Percentiles rank a stretch among this genome's conserved stretches.
Conservation (phyloP, 768 basidiomycete species). For the Phanerochaete sordida region DNA sequence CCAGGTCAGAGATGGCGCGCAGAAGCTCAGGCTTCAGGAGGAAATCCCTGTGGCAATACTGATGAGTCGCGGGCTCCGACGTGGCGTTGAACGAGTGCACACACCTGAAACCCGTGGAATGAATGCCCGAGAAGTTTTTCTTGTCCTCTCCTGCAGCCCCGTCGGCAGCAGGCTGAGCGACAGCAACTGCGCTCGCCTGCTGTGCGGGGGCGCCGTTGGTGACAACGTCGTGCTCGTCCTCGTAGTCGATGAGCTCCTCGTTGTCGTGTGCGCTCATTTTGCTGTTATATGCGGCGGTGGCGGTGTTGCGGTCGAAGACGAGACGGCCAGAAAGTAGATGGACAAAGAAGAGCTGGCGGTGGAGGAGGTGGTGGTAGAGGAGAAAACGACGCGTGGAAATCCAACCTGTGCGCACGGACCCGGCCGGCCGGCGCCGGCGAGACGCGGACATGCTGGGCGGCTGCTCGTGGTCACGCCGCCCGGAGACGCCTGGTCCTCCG, state of each 20-base stretch:
- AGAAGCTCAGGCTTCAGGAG: slow-evolving; percentile 95
- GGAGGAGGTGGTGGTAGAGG: slow-evolving; percentile 20
- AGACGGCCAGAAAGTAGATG: slow-evolving; percentile 22
- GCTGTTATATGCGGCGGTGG: slow-evolving; percentile 18
- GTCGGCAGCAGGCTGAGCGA: slow-evolving; percentile 41
- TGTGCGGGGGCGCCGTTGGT: slow-evolving; percentile 51
- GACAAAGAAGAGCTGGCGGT: slow-evolving; percentile 19
- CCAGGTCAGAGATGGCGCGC: slow-evolving; percentile 97
- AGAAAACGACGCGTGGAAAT: slow-evolving; percentile 16
- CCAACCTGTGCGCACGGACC: slow-evolving; percentile 13
- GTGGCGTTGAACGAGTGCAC: slow-evolving; percentile 19
- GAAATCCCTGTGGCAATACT: slow-evolving; percentile 72
- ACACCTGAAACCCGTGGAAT: slow-evolving; percentile 98
- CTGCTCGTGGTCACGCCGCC: neutral
- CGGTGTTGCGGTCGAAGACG: slow-evolving; percentile 27
- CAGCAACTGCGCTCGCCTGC: slow-evolving; percentile 25
- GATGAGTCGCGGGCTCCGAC: slow-evolving; percentile 7
- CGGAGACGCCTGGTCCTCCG: no score
- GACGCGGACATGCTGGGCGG: neutral
- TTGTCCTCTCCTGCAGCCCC: slow-evolving; percentile 75
- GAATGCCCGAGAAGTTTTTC: slow-evolving; percentile 99
- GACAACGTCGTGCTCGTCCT: slow-evolving; percentile 82
- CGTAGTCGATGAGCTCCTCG: slow-evolving; percentile 93
- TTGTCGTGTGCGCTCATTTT: slow-evolving; percentile 81
- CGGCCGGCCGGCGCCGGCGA: slow-evolving; percentile 9